These are phyloP conservation scores for Raddia distichophylla DNA, from an alignment of 176 grass and related monocot genomes.

Conservation along the genomic window DNA sequence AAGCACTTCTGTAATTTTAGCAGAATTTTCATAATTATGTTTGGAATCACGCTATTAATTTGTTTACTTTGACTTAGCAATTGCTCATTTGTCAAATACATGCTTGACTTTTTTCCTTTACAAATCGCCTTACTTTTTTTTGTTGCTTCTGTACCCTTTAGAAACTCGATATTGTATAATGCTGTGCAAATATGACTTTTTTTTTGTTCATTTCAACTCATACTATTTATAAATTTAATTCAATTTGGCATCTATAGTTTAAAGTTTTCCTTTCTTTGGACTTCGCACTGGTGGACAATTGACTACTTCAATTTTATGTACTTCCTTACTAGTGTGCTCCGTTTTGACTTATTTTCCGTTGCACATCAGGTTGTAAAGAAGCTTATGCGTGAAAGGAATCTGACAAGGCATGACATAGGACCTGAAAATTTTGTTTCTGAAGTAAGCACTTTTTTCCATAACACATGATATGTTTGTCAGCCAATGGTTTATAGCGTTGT, in stretches of 20 bases:
- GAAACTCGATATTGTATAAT: no score
- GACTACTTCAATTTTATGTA: background rate
- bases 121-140: no score
- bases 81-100: constrained; percentile 2
- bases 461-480: constrained; percentile 12
- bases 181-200: constrained; percentile 20
- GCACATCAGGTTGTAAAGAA: constrained; percentile 85
- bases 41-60: background rate
- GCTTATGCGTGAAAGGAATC: constrained; percentile 82
- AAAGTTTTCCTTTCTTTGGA: constrained; percentile 19
- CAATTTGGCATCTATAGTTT: constrained; percentile 29
- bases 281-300: background rate
- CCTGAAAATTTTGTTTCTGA: constrained; percentile 72
- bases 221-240: constrained; percentile 3
- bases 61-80: background rate
- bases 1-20: background rate
- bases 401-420: constrained; percentile 86
- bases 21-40: constrained; percentile 5
- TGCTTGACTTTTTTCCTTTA: background rate
- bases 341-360: constrained; percentile 33
- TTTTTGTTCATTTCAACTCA: constrained; percentile 1
- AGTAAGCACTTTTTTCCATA: constrained; percentile 47
- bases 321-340: background rate
- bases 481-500: background rate
- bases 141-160: no score